Evolutionary conservation across 768 basidiomycete species (phyloP), one percentile per base, ranked within the genome.

Genomic region (Daedaleopsis nitida): DNA sequence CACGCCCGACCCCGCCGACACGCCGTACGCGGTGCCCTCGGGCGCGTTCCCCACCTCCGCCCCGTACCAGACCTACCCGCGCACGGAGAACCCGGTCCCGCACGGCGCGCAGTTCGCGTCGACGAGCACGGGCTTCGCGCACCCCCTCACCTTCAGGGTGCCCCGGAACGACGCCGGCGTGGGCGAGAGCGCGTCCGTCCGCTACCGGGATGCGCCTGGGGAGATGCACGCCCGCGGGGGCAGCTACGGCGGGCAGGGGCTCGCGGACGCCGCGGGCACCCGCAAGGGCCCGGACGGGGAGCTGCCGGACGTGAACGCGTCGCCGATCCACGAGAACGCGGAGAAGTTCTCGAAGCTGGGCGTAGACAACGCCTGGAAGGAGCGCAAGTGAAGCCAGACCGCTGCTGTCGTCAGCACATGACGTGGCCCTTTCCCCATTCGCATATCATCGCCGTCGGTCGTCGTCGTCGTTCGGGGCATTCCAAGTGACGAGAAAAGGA

Each of bases 21-120:
- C 78, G 45, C 82, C 83, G 35, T 89, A 89, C 66, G 76, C 82
- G 65, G 87, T 91, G n/a, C 89, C 89, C 1, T 82, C 84, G 12
- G 89, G 89, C 65, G 89, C 88, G 32, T 76, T 73, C 68, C 75
- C 74, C 55, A 72, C 69, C 49, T 71, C 71, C 37, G 68, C 73
- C 52, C 75, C 74, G 10, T 82, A 80, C 69, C 72, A 77, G 57
- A 77, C 76, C 68, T 78, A 74, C 72, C 58, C 72, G 13, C 54
- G 81, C 38, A 75, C 82, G 6, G 77, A 76, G 51, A 70, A 79
- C 17, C 77, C 80, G 38, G 71, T 75, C 34, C 65, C 72, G 3
- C 67, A 72, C 49, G 76, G 70, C 51, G 72, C 77, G 60, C 71
- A 77, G 45, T 52, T 64, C 60, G 60, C 69, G 51, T 82, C 83